phyloP scores from a whole-genome alignment of 169 alveolate species.

The Eimeria acervulina region DNA sequence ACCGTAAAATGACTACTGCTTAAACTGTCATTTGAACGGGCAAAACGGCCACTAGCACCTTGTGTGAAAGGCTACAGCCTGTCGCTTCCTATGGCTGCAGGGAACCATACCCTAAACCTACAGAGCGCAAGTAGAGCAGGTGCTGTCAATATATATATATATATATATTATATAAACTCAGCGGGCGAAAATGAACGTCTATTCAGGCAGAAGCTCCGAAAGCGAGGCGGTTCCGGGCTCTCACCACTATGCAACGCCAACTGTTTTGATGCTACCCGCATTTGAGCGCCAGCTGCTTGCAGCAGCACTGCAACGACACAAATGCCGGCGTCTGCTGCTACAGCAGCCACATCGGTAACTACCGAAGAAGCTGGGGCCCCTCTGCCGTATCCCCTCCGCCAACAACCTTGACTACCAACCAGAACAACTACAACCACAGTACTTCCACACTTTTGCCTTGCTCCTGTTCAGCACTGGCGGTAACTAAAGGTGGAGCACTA shows the following conservation, averaged over 20 bases:
- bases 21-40: not conserved
- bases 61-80: not conserved
- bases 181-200: slow-evolving; percentile 74
- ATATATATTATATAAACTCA: slow-evolving; percentile 15
- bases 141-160: not conserved
- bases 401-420: not conserved
- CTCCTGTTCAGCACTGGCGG: slow-evolving; percentile 36
- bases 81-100: not conserved
- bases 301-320: slow-evolving; percentile 65
- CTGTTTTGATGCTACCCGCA: slow-evolving; percentile 79
- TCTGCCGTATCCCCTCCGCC: slow-evolving; percentile 61
- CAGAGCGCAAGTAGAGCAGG: not conserved
- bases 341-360: slow-evolving; percentile 70
- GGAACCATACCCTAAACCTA: not conserved
- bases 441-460: not conserved
- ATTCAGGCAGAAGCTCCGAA: slow-evolving; percentile 64
- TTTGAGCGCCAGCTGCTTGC: slow-evolving; percentile 65
- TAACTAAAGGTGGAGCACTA: slow-evolving; percentile 1
- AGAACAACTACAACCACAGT: slow-evolving; percentile 5
- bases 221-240: slow-evolving; percentile 46
- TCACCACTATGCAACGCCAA: slow-evolving; percentile 78
- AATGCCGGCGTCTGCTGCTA: slow-evolving; percentile 63
- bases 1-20: no score
- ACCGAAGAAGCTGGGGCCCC: slow-evolving; percentile 73
- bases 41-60: not conserved